A percentile compares a stretch with the other conserved stretches of the same genome.
Evolutionary conservation across 2,329 filamentous ascomycete genomes (phyloP).

Genomic region (Domatiomyces catenatus): DNA sequence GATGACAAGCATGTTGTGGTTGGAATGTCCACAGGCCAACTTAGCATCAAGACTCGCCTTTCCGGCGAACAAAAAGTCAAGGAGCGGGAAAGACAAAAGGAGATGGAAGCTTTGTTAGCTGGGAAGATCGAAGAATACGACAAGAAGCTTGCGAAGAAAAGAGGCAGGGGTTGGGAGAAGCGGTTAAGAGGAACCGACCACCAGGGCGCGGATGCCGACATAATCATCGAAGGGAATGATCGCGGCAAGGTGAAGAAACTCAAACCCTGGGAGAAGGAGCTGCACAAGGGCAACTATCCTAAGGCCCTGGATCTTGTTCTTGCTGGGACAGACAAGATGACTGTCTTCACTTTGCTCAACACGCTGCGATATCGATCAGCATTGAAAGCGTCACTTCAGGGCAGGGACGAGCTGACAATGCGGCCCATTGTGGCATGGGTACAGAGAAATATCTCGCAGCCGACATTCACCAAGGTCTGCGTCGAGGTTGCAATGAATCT

Average conservation of each 20-base stretch:
- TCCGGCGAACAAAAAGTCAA: slow-evolving; percentile 65
- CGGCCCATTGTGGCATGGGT: slow-evolving; percentile 76
- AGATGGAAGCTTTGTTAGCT: slow-evolving; percentile 67
- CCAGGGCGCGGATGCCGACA: slow-evolving; percentile 69
- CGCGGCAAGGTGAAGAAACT: slow-evolving; percentile 48
- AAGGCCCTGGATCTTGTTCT: slow-evolving; percentile 69
- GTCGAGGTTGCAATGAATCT: slow-evolving; percentile 71
- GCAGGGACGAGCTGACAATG: slow-evolving; percentile 65
- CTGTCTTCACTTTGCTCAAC: slow-evolving; percentile 62
- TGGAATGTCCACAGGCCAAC: slow-evolving; percentile 84
- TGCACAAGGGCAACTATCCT: slow-evolving; percentile 63
- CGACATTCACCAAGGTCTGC: slow-evolving; percentile 57
- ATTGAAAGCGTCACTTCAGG: slow-evolving; percentile 61
- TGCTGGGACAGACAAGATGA: slow-evolving; percentile 40
- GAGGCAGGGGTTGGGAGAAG: slow-evolving; percentile 45
- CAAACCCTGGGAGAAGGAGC: slow-evolving; percentile 62
- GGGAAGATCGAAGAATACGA: slow-evolving; percentile 69
- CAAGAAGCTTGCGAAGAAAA: slow-evolving; percentile 47
- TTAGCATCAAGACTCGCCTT: slow-evolving; percentile 78
- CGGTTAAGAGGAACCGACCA: slow-evolving; percentile 58
- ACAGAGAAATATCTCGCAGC: slow-evolving; percentile 63
- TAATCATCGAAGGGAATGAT: slow-evolving; percentile 68
- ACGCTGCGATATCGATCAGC: slow-evolving; percentile 79
- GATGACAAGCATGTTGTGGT: slow-evolving; percentile 90
- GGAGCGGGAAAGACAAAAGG: slow-evolving; percentile 62